These are phyloP conservation scores for Oryza rufipogon DNA, from an alignment of 176 grass and related monocot genomes.

Conservation along the genomic window DNA sequence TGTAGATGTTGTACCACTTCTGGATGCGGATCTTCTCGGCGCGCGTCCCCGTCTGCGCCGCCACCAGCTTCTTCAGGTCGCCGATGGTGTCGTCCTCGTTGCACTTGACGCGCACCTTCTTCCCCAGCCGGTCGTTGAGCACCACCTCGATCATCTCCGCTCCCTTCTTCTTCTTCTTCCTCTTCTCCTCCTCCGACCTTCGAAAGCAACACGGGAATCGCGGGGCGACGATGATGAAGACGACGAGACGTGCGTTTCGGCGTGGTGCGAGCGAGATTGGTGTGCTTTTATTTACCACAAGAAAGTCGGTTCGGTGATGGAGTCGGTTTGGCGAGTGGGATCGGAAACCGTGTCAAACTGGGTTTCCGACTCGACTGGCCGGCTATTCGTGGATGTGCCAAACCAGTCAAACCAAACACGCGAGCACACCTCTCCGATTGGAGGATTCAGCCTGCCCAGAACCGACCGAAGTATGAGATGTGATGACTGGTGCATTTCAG, in stretches of 20 bases:
- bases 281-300: background rate
- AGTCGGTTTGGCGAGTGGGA: background rate
- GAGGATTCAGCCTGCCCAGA: too few relatives aligned
- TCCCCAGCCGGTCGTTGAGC: conserved; percentile 85
- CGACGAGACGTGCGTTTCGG: background rate
- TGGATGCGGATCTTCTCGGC: conserved; percentile 87
- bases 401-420: background rate
- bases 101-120: conserved; percentile 91
- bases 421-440: too few relatives aligned
- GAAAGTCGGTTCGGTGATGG: background rate
- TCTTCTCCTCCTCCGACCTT: background rate
- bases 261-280: background rate
- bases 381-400: background rate
- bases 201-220: background rate
- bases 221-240: background rate
- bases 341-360: background rate
- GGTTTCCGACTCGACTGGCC: too few relatives aligned
- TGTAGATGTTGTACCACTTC: conserved; percentile 93
- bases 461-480: too few relatives aligned
- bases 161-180: too few relatives aligned
- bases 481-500: too few relatives aligned
- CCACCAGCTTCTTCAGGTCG: conserved; percentile 84
- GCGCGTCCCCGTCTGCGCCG: conserved; percentile 74
- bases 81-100: conserved; percentile 84
- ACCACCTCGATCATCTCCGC: conserved; percentile 89